Conservation (phyloP, 1,284 basidiomycete genomes). For the Ustilago nuda region DNA sequence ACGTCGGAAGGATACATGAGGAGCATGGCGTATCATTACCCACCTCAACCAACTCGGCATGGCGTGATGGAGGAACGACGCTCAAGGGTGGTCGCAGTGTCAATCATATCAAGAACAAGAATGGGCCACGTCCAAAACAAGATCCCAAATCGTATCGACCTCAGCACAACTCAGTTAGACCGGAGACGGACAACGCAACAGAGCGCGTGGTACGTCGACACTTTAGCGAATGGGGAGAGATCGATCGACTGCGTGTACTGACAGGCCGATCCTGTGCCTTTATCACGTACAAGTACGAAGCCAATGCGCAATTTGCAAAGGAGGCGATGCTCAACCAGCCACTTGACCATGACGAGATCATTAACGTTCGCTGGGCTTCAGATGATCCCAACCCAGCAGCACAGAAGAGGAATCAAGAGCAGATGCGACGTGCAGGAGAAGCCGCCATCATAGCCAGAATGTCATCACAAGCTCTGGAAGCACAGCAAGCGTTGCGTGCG, state of each 20-base stretch:
- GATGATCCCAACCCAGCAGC: conserved; percentile 64
- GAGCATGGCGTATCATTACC: conserved; percentile 54
- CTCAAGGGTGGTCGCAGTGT: conserved; percentile 54
- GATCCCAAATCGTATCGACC: conserved; percentile 45
- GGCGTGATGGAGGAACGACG: conserved; percentile 58
- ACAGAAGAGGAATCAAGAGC: conserved; percentile 51
- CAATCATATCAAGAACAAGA: conserved; percentile 30
- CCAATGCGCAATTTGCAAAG: conserved; percentile 92
- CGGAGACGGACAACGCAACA: conserved; percentile 50
- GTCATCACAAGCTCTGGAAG: conserved; percentile 50
- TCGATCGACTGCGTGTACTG: conserved; percentile 90
- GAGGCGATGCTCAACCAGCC: conserved; percentile 99
- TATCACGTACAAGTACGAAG: conserved; percentile 90
- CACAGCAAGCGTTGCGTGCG: conserved; percentile 44
- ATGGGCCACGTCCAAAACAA: conserved; percentile 22
- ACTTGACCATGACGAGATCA: conserved; percentile 94
- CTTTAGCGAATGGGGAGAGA: conserved; percentile 97
- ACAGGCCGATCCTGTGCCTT: conserved; percentile 96
- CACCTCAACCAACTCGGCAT: conserved; percentile 43
- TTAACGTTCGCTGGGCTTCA: conserved; percentile 75
- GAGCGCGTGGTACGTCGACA: conserved; percentile 72
- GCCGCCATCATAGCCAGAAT: conserved; percentile 56
- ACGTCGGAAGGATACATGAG: conserved; percentile 83
- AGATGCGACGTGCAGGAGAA: conserved; percentile 53
- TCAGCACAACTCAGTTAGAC: conserved; percentile 50